Evolutionary conservation across 2,329 filamentous ascomycete species (phyloP).

Genomic region (Exophiala calicioides): DNA sequence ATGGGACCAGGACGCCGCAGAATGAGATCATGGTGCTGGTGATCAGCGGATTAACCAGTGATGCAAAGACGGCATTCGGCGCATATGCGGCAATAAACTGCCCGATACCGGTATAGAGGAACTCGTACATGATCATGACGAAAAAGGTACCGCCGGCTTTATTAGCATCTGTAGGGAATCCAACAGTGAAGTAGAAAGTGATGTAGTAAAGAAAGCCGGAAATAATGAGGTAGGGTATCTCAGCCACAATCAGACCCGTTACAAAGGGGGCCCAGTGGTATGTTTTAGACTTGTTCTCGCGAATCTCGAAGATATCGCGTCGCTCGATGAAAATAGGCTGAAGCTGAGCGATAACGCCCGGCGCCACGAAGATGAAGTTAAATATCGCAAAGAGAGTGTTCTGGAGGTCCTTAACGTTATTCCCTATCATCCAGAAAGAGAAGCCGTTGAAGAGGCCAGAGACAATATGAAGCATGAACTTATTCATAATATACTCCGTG

Average conservation of each 20-base stretch:
- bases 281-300: constrained; percentile 76
- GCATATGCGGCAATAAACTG: constrained; percentile 67
- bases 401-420: constrained; percentile 64
- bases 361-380: constrained; percentile 73
- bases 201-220: constrained; percentile 65
- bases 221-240: constrained; percentile 69
- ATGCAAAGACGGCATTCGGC: constrained; percentile 67
- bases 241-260: constrained; percentile 64
- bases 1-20: constrained; percentile 73
- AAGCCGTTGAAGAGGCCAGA: constrained; percentile 70
- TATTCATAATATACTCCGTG: constrained; percentile 62
- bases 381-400: constrained; percentile 74
- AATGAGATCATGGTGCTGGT: constrained; percentile 71
- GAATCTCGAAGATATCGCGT: constrained; percentile 67
- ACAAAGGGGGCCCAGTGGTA: constrained; percentile 75
- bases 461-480: constrained; percentile 62
- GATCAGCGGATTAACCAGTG: constrained; percentile 66
- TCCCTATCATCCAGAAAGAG: constrained; percentile 66
- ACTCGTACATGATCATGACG: constrained; percentile 64
- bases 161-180: no score
- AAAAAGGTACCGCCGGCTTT: no score
- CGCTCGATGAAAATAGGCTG: constrained; percentile 70
- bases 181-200: constrained; percentile 55
- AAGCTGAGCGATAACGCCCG: constrained; percentile 73
- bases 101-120: constrained; percentile 53